Evolutionary conservation across 2,329 filamentous ascomycete species (phyloP), one percentile per base, ranked within the genome.

Genomic region (Monilinia fructigena): DNA sequence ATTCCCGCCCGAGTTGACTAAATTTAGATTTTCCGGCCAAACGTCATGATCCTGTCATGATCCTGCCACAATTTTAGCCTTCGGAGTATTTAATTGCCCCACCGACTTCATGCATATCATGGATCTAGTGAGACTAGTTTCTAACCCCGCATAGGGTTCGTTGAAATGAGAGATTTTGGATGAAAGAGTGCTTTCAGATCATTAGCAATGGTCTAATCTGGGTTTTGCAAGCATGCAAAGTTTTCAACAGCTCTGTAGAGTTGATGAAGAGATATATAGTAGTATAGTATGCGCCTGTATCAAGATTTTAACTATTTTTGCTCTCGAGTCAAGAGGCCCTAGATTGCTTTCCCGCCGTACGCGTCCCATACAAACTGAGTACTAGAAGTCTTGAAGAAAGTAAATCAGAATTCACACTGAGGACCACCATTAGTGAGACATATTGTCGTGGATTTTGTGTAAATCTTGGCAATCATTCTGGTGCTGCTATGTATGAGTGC

Each of bases 1-100:
- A 47, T 8, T 47, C 18, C 20, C 18, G 7, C 45, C 16, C 20
- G 16, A 48, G 12, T 35, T 1, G 20, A 28, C 56, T 48, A 59
- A 48, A 48, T 48, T 59, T 59, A 59, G 56, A 59, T 18, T 23
- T 23, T 50, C n/a, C n/a, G 47, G 14, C n/a, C 31, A 35, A 35
- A 35, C 31, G 31, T 35, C 31, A 35, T 35, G 47, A 48, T 8
- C 5, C 7, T 2, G 23, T 11, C 47, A 48, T 48, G 47, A 50
- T 23, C 47, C 47, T 48, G 35, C 3, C 18, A 45, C 31, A 23
- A 55, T 2, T 6, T 23, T 38, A 23, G 35, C 20, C 8, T 48
- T 60, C 45, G 28, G 56, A 60, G 56, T 28, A 50, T 48, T 16
- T 11, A 7, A 20, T 18, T 6, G 28, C 11, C 45, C 28, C 45